A percentile compares a stretch with the other conserved stretches of the same genome.
phyloP scores from a whole-genome alignment of 371 early-diverging fungal genomes.

The Lichtheimia hyalospora region DNA sequence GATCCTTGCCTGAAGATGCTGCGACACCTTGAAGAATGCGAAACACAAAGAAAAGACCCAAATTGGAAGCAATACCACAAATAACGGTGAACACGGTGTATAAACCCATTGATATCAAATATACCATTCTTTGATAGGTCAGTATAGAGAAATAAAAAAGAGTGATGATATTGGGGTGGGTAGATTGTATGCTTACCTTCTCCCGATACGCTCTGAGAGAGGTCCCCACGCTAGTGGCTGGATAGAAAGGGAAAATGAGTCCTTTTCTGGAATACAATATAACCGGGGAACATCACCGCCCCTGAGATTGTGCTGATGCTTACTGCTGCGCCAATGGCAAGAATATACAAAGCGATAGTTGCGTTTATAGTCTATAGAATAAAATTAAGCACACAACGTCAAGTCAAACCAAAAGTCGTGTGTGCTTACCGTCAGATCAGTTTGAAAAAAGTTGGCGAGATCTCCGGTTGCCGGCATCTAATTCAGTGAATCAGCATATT shows the following conservation, averaged over 20 bases:
- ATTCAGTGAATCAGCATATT: not conserved
- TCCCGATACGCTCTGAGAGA: conserved; percentile 31
- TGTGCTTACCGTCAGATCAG: conserved; percentile 14
- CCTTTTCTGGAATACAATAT: too few relatives aligned
- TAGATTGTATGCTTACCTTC: conserved; percentile 19
- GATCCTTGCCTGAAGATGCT: conserved; percentile 26
- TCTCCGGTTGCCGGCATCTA: conserved; percentile 39
- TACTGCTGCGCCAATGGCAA: conserved; percentile 18
- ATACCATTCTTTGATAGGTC: conserved; percentile 11
- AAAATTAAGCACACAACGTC: not conserved
- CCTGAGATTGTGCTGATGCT: not conserved
- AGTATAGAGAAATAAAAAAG: too few relatives aligned
- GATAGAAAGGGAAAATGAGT: too few relatives aligned
- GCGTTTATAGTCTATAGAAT: conserved; percentile 15
- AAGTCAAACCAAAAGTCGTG: not conserved
- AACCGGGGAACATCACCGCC: too few relatives aligned
- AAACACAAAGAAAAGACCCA: conserved; percentile 36
- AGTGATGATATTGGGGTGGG: too few relatives aligned
- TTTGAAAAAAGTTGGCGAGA: conserved; percentile 20
- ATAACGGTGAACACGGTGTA: conserved; percentile 34
- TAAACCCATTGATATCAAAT: conserved; percentile 17
- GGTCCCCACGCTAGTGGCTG: conserved; percentile 32
- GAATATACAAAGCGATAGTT: conserved; percentile 19
- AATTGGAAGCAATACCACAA: conserved; percentile 29
- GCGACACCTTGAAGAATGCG: conserved; percentile 40